A percentile compares a stretch with the other conserved stretches of the same genome.
phyloP scores from a whole-genome alignment of 805 yeast species.

The Ogataea siamensis region DNA sequence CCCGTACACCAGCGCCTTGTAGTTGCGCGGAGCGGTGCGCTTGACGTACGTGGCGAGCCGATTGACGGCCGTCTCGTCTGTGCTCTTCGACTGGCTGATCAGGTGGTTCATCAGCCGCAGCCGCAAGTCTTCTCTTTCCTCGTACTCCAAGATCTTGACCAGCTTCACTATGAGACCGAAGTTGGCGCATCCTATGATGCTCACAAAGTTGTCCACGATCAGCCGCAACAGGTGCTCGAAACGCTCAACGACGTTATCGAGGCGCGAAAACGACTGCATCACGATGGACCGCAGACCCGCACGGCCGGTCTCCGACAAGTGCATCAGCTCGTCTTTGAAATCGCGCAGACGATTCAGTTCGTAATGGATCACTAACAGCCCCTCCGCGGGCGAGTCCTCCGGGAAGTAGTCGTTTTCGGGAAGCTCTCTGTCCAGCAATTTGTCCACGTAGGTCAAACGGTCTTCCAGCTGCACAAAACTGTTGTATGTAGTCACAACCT shows the following conservation, averaged over 20 bases:
- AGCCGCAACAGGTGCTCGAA: constrained; percentile 66
- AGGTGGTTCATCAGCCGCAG: constrained; percentile 24
- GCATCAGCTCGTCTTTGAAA: constrained; percentile 69
- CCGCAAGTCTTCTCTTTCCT: constrained; percentile 74
- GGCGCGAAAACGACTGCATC: constrained; percentile 50
- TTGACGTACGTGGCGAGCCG: constrained; percentile 38
- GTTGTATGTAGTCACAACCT: constrained; percentile 61
- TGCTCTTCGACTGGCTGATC: constrained; percentile 13
- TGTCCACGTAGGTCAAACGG: constrained; percentile 48
- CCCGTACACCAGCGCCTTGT: constrained; percentile 57
- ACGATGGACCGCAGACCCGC: constrained; percentile 71
- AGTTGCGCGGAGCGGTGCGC: constrained; percentile 52
- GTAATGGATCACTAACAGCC: constrained; percentile 66
- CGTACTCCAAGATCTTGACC: constrained; percentile 76
- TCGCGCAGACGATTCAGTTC: constrained; percentile 69
- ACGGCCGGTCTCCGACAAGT: constrained; percentile 43
- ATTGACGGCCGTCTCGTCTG: constrained; percentile 11
- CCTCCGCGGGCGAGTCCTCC: constrained; percentile 46
- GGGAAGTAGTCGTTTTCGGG: constrained; percentile 30
- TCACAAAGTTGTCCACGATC: constrained; percentile 61
- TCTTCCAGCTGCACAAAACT: constrained; percentile 58
- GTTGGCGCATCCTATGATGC: constrained; percentile 69
- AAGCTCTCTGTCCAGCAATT: constrained; percentile 49
- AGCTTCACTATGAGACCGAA: constrained; percentile 64
- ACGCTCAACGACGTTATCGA: constrained; percentile 46